Evolutionary conservation across 2,329 filamentous ascomycete species (phyloP).

Genomic region (Scortechinia acanthostroma): DNA sequence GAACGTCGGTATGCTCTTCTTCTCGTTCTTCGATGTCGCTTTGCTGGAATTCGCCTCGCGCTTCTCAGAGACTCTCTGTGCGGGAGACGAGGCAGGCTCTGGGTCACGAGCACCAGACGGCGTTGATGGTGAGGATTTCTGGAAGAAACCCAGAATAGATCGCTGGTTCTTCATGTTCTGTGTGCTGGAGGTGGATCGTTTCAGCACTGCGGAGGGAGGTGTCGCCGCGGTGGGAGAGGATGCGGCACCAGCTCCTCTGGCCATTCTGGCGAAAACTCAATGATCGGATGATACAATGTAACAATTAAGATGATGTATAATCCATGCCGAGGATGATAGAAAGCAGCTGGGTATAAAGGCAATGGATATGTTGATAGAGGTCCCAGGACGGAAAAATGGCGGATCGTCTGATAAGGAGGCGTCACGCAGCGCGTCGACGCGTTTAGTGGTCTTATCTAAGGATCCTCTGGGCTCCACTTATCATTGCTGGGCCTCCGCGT

Average conservation of each 20-base stretch:
- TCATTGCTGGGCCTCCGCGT: too few relatives aligned
- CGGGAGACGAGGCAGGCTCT: background rate
- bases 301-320: background rate
- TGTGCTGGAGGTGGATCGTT: slow-evolving; percentile 26
- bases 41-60: background rate
- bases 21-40: background rate
- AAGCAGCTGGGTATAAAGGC: background rate
- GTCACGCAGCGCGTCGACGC: slow-evolving; percentile 21
- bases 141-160: background rate
- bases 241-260: slow-evolving; percentile 20
- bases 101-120: background rate
- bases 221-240: slow-evolving; percentile 22
- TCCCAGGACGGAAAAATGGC: slow-evolving; percentile 8
- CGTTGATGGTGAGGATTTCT: background rate
- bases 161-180: slow-evolving; percentile 19
- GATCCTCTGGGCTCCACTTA: too few relatives aligned
- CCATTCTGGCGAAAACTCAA: slow-evolving; percentile 16
- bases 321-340: background rate
- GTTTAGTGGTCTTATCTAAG: slow-evolving; percentile 20
- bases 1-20: background rate
- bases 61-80: background rate
- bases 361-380: background rate
- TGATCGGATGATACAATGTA: slow-evolving; percentile 1
- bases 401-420: slow-evolving; percentile 9
- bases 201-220: slow-evolving; percentile 17